Evolutionary conservation across 257 asterid genomes (phyloP), one percentile per base, ranked within the genome.

Genomic region (Nicotiana attenuata): DNA sequence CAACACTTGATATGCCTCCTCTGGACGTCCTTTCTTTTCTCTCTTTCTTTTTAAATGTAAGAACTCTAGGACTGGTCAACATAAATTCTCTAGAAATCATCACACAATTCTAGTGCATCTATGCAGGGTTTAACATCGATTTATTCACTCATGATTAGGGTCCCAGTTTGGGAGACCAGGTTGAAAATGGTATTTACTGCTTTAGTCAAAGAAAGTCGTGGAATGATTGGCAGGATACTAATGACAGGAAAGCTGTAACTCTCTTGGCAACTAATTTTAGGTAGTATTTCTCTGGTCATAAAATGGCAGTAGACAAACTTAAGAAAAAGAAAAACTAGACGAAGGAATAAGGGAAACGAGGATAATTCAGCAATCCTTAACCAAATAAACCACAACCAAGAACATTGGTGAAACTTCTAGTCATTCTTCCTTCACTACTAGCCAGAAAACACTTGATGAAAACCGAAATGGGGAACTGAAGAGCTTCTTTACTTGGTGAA

Each of bases 311-410:
- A n/a, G 56, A 68, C 56, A 68, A 68, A 68, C 77, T 10, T 20
- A 71, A 71, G 14, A 31, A 45, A 31, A 71, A 20, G 19, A 20
- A 71, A 69, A 71, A 52, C 56, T 35, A 41, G 24, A 45, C 2
- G 33, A 41, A 71, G 78, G 59, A 71, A 71, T 71, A 71, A 20
- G 10, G 35, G 59, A 71, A 71, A 71, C 59, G 15, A n/a, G 77
- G 59, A 69, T 45, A 71, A 71, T 41, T 41, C 59, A 71, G 78
- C 7, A 20, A 41, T n/a, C 59, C 78, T 38, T 6, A 71, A 71
- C 47, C 35, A 71, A 71, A 71, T 71, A 71, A 71, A 71, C 35
- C 78, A 69, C 78, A 71, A 71, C 22, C 78, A 45, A 45, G 78
- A 71, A 20, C 20, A 71, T 20, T 45, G 59, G 59, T 71, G 55